Evolutionary conservation across 345 rosid genomes (phyloP).

Genomic region (Tarenaya hassleriana): DNA sequence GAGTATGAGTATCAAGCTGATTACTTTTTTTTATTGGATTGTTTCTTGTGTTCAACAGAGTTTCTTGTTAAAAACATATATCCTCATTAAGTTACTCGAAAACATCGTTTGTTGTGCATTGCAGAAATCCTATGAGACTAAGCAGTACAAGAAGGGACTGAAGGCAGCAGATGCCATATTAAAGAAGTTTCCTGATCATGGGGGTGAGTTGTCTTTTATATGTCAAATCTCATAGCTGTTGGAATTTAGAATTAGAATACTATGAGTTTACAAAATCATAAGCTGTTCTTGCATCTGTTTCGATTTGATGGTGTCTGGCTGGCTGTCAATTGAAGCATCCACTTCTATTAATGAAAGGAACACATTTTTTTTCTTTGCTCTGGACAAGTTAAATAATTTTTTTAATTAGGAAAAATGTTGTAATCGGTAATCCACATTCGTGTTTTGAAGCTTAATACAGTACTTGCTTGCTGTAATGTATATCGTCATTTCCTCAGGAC

Average conservation of each 20-base stretch:
- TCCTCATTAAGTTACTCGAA: not conserved
- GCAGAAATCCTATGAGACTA: slow-evolving; percentile 99
- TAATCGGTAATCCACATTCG: slow-evolving; percentile 19
- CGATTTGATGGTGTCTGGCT: not conserved
- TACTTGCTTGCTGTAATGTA: slow-evolving; percentile 7
- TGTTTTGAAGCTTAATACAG: slow-evolving; percentile 3
- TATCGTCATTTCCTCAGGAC: not conserved
- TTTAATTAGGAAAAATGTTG: not conserved
- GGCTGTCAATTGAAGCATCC: not conserved
- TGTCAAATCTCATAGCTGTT: not conserved
- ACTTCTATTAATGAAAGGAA: not conserved
- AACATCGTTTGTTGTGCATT: slow-evolving; percentile 12
- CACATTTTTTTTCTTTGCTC: slow-evolving; percentile 2
- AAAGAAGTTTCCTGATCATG: slow-evolving; percentile 99
- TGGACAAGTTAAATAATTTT: not conserved
- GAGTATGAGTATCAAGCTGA: too few relatives aligned
- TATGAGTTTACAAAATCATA: slow-evolving; percentile 1
- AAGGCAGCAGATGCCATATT: slow-evolving; percentile 98
- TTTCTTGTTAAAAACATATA: not conserved
- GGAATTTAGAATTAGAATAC: slow-evolving; percentile 1
- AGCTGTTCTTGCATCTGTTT: not conserved
- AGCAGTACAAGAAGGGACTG: slow-evolving; percentile 96
- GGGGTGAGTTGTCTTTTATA: slow-evolving; percentile 48
- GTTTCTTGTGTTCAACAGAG: not conserved
- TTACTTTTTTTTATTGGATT: too few relatives aligned